phyloP scores from a whole-genome alignment of 1,139 yeast genomes.

The Geotrichum klebahnii region DNA sequence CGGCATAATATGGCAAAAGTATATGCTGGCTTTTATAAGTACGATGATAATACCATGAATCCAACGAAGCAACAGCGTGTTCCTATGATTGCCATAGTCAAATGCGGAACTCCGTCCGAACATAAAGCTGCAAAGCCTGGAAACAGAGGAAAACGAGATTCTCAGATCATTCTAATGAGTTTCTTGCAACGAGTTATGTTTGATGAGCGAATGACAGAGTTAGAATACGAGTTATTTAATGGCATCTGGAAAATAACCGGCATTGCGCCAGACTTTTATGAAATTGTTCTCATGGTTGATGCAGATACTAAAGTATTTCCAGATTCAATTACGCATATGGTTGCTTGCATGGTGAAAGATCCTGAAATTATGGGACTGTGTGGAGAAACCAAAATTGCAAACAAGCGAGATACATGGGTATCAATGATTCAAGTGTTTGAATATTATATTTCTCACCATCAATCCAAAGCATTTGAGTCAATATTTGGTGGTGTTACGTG shows the following conservation, averaged over 20 bases:
- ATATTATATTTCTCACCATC: conserved; percentile 39
- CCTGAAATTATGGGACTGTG: conserved; percentile 37
- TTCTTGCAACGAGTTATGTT: conserved; percentile 40
- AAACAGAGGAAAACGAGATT: conserved; percentile 39
- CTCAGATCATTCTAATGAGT: conserved; percentile 38
- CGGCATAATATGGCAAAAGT: conserved; percentile 36
- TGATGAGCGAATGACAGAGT: conserved; percentile 37
- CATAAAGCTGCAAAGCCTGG: conserved; percentile 43
- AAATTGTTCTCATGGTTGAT: conserved; percentile 38
- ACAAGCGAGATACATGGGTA: conserved; percentile 36
- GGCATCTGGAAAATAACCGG: conserved; percentile 36
- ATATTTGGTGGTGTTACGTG: conserved; percentile 41
- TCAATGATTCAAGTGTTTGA: conserved; percentile 41
- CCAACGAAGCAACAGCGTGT: conserved; percentile 73
- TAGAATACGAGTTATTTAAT: conserved; percentile 37
- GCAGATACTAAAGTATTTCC: conserved; percentile 39
- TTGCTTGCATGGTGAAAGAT: conserved; percentile 34
- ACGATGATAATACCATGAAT: conserved; percentile 45
- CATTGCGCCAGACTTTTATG: conserved; percentile 35
- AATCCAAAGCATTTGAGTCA: conserved; percentile 39
- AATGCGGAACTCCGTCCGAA: conserved; percentile 35
- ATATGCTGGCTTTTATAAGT: conserved; percentile 36
- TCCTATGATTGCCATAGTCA: conserved; percentile 38
- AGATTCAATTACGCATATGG: conserved; percentile 36
- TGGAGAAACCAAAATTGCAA: conserved; percentile 38